Base-by-base conservation (phyloP, 495 filamentous ascomycete genomes). In the Schizothecium vesticola region DNA sequence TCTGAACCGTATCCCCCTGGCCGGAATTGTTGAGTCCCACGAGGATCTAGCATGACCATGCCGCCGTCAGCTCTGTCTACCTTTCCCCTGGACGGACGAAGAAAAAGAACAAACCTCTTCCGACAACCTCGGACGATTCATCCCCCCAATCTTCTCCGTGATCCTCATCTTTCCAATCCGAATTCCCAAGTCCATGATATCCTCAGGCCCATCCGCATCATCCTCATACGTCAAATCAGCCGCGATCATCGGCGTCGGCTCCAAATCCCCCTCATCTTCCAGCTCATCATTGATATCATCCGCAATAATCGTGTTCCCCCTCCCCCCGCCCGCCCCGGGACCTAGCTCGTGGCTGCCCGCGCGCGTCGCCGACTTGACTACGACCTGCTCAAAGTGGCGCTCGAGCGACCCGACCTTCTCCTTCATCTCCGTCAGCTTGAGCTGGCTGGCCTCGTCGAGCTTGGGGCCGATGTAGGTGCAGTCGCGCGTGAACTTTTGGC, bases 131-230 rank as follows among this genome's bases (percentile, higher is more conserved):
- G 89, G 84, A 64, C 83, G 77, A 59, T 81, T 85, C 60, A 87
- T 75, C 1, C 83, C 81, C 13, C 90, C 90, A 71, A 92, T 87
- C 22, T 90, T 83, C 72, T 92, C 90, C 1, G 87, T 91, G 43
- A 93, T 87, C 63, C 89, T 83, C 84, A 91, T 86, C 67, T 84
- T 88, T 9, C 91, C 90, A 64, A 92, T 80, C 67, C 84, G 83
- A 59, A 92, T 83, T 6, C 91, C 91, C 22, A 92, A 77, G 73
- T 93, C 91, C 65, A 88, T 81, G 19, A 91, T 74, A 62, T 91
- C 88, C 68, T 89, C 87, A 0, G 70, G 60, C 23, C 33, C 77
- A 56, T 86, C 84, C 29, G 82, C 79, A 69, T 86, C 85, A 64
- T 90, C 86, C 64, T 88, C 86, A 72, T 89, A 88, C 6, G 85